Percentiles rank a stretch among this genome's conserved stretches.
These are phyloP conservation scores for Rhododendron williamsianum DNA, from an alignment of 148 eudicot species.

Conservation along the genomic window DNA sequence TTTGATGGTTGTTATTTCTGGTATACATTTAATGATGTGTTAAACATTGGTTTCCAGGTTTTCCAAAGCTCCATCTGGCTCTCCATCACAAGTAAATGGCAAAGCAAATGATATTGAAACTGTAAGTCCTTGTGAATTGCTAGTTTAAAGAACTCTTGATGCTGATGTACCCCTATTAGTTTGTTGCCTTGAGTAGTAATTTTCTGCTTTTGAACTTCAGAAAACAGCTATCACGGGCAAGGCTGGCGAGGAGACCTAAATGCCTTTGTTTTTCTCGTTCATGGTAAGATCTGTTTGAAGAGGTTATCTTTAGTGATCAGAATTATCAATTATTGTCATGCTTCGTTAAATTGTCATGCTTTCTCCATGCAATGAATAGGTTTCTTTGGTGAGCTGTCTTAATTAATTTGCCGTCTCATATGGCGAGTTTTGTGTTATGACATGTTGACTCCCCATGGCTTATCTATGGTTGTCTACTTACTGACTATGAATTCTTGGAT, in stretches of 20 bases:
- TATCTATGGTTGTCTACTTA: background rate
- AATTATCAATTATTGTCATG: background rate
- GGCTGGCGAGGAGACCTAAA: constrained; percentile 34
- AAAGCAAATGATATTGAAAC: constrained; percentile 32
- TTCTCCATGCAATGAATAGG: constrained; percentile 2
- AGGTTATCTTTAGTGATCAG: background rate
- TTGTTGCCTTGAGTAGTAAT: background rate
- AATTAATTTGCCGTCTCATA: background rate
- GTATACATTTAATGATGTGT: constrained; percentile 1
- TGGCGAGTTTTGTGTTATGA: background rate
- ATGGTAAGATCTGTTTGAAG: constrained; percentile 11
- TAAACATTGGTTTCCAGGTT: constrained; percentile 40
- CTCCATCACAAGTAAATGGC: constrained; percentile 30
- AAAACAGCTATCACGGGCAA: constrained; percentile 32
- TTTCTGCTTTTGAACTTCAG: constrained; percentile 17
- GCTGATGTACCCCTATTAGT: background rate
- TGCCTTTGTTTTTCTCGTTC: background rate
- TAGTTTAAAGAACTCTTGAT: background rate
- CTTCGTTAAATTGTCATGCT: background rate
- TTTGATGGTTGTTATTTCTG: background rate
- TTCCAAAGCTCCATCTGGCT: constrained; percentile 32
- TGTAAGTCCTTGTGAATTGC: constrained; percentile 21
- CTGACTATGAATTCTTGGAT: background rate
- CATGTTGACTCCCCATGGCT: constrained; percentile 7
- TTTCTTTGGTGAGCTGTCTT: background rate